These are phyloP conservation scores for Lasiosphaeria hispida DNA, from an alignment of 495 filamentous ascomycete species.

Conservation along the genomic window DNA sequence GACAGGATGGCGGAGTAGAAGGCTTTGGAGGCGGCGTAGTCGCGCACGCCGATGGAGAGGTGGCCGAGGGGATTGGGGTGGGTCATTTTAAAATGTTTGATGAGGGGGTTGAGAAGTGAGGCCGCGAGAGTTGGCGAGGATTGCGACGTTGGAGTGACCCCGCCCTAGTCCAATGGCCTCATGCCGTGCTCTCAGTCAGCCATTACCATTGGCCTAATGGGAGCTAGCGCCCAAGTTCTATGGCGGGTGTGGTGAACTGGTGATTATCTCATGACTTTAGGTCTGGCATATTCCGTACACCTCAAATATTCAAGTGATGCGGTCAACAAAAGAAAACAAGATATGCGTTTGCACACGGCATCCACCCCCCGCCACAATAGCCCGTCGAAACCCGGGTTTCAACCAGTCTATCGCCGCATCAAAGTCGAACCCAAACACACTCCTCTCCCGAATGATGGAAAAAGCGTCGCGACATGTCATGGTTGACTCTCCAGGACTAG, in stretches of 20 bases:
- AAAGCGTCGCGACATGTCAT: constrained; percentile 29
- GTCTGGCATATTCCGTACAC: too few species aligned
- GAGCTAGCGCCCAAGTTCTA: too few species aligned
- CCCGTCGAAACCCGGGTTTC: constrained; percentile 24
- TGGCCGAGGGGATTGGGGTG: constrained; percentile 31
- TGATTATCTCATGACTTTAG: too few species aligned
- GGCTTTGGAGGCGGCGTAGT: constrained; percentile 28
- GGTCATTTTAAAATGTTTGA: background rate
- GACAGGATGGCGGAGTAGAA: constrained; percentile 34
- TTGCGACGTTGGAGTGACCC: too few species aligned
- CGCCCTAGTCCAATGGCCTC: too few species aligned
- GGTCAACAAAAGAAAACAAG: constrained; percentile 29
- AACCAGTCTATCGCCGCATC: constrained; percentile 21
- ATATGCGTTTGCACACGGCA: constrained; percentile 30
- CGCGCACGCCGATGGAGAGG: constrained; percentile 33
- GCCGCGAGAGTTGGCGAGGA: too few species aligned
- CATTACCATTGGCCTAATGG: too few species aligned
- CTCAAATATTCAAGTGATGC: constrained; percentile 8
- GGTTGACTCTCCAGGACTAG: constrained; percentile 26
- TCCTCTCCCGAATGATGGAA: constrained; percentile 19
- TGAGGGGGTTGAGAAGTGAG: too few species aligned
- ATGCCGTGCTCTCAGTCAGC: too few species aligned
- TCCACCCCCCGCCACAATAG: constrained; percentile 18
- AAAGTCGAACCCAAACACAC: constrained; percentile 17
- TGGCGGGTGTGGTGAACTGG: too few species aligned